phyloP scores from a whole-genome alignment of 257 asterid species.

The Solanum paucissectum region DNA sequence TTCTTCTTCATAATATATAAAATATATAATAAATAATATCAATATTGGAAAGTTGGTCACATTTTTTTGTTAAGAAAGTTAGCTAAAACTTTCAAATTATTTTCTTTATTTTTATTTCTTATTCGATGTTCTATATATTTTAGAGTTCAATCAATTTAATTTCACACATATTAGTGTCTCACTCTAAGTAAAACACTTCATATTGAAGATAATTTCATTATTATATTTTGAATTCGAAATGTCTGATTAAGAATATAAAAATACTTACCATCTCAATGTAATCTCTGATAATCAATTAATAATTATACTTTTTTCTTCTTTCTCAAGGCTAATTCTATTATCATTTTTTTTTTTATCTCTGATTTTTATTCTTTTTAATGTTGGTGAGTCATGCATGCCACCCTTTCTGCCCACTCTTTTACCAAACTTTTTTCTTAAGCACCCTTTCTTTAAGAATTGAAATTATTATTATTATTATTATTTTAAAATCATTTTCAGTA shows the following conservation, averaged over 20 bases:
- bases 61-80: slow-evolving; percentile 5
- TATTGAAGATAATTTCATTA: accelerated
- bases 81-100: not conserved
- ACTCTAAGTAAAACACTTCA: not conserved
- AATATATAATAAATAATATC: not conserved
- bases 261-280: not conserved
- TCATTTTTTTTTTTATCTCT: not conserved
- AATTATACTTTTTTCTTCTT: not conserved
- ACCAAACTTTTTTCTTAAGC: slow-evolving; percentile 12
- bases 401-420: slow-evolving; percentile 11
- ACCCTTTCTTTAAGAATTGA: not conserved
- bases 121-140: accelerated
- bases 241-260: not conserved
- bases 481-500: not conserved
- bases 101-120: not conserved
- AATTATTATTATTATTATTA: not conserved
- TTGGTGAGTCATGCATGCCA: slow-evolving; percentile 14
- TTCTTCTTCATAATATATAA: slow-evolving; percentile 3
- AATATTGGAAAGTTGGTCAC: slow-evolving; percentile 16
- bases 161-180: accelerated
- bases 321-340: not conserved
- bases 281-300: not conserved
- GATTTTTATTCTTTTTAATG: not conserved
- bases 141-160: accelerated
- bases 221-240: not conserved